Base-by-base conservation (phyloP, 2,329 filamentous ascomycete species). In the Colletotrichum horii region DNA sequence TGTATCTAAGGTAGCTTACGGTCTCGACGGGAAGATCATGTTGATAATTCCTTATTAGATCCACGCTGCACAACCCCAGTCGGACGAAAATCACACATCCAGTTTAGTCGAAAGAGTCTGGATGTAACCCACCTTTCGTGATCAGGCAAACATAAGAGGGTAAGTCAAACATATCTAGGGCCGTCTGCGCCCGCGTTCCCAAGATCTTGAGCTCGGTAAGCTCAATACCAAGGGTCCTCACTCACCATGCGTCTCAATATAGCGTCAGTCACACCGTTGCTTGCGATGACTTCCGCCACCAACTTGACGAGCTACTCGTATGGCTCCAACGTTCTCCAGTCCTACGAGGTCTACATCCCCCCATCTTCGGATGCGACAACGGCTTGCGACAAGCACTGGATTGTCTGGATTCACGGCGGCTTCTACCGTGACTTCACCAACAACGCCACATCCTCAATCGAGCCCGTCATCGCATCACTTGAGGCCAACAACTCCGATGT, bases 401-500 rank as follows among this genome's bases (percentile, higher is more conserved):
- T 75, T 3, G 55, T 72, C 19, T 75, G 65, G 52, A 30, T 75
- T 11, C 72, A 75, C 30, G 72, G 72, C 6, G 72, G 72, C 4
- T 75, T 75, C 38, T 75, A 72, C 56, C 72, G 72, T 15, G 69
- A 75, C 69, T 62, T 75, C n/a, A 62, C 69, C 24, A 62, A 72
- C 24, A 72, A 72, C n/a, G 24, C 72, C 11, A 75, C 72, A 4
- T 43, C 60, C 55, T 58, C 55, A 58, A 22, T 75, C 24, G 30
- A 66, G 12, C 61, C 72, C 8, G 72, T 62, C 38, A 67, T 75
- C 12, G 55, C 69, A 38, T 60, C 61, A 4, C 69, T 75, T 19
- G 69, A 72, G 16, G 62, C 62, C 4, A 64, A 75, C 62, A 72
- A 36, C 55, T 34, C 69, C 3, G 68, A 64, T 8, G 12, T 64